Base-by-base conservation (phyloP, 2,329 filamentous ascomycete genomes). In the Xylariomycetidae sp. region DNA sequence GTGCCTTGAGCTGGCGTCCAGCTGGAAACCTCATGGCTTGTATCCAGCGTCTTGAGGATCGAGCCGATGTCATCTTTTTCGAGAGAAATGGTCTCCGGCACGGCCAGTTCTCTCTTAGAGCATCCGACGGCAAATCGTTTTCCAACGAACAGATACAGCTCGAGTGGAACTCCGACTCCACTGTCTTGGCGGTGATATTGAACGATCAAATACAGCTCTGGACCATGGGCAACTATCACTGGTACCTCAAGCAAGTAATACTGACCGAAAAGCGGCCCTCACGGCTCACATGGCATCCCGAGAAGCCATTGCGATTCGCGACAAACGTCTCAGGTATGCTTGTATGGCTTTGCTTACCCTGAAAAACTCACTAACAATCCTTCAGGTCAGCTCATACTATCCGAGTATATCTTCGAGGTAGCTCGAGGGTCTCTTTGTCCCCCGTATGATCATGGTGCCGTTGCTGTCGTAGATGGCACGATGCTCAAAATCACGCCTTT, bases 151-250 rank as follows among this genome's bases (percentile, higher is more conserved):
- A 71, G 31, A 79, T 94, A 34, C 63, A 65, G 18, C 65, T 98
- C 10, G 72, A 75, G 29, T 98, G 92, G 92, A 98, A 95, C 53
- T 72, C 78, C 4, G 90, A 98, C 56, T 98, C 92, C 1, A 90
- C 81, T 2, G 86, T 95, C 1, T 70, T 98, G 28, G 88, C 90
- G 5, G 80, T 95, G n/a, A 69, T 76, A 2, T 76, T 89, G 47
- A 66, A 68, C 19, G 76, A 88, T 43, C 73, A 77, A 35, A 65
- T 92, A n/a, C 92, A 98, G 54, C 66, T 98, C 1, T 98, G 92
- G 92, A 95, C 88, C 1, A 95, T 83, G 72, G 85, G 87, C 14
- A 98, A 98, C 57, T 98, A 98, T 48, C 86, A 96, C 56, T 98
- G 92, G 76, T 96, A 96, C 57, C 69, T 98, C 12, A 98, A 98